Conservation (phyloP, 192 early-diverging fungal species). For the Cetraspora pellucida region DNA sequence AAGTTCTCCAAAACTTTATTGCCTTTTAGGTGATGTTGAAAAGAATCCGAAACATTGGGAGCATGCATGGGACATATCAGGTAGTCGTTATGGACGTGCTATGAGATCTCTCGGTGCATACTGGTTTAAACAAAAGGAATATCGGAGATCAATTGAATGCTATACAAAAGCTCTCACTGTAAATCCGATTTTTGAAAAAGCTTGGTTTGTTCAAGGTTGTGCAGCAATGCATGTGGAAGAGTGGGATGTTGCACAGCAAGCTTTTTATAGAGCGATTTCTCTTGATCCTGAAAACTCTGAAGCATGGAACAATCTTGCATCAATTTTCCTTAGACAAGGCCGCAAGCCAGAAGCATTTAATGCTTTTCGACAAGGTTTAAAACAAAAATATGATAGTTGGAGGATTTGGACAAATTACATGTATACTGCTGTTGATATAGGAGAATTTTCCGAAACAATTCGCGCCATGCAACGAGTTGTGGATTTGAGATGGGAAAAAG, state of each 20-base stretch:
- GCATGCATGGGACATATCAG: constrained; percentile 89
- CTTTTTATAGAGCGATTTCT: constrained; percentile 74
- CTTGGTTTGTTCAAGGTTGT: constrained; percentile 97
- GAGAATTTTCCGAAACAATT: constrained; percentile 81
- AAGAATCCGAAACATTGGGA: constrained; percentile 75
- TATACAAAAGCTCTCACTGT: constrained; percentile 84
- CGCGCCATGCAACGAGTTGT: constrained; percentile 82
- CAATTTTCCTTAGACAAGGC: constrained; percentile 72
- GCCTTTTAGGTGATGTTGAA: constrained; percentile 87
- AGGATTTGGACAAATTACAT: constrained; percentile 95
- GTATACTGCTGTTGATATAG: constrained; percentile 74
- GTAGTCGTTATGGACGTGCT: constrained; percentile 81
- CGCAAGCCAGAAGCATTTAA: constrained; percentile 78
- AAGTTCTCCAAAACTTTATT: constrained; percentile 82
- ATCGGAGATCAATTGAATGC: constrained; percentile 63
- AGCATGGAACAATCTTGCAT: constrained; percentile 96
- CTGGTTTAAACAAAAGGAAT: constrained; percentile 72
- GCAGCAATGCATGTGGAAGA: constrained; percentile 81
- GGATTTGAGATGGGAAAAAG: constrained; percentile 73
- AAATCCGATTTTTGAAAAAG: constrained; percentile 93
- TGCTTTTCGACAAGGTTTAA: constrained; percentile 80
- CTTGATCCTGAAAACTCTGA: constrained; percentile 85
- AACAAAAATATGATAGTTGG: constrained; percentile 78
- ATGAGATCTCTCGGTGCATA: constrained; percentile 92
- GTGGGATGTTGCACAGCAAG: constrained; percentile 71